phyloP scores from a whole-genome alignment of 495 filamentous ascomycete genomes.

The Glonium stellatum region DNA sequence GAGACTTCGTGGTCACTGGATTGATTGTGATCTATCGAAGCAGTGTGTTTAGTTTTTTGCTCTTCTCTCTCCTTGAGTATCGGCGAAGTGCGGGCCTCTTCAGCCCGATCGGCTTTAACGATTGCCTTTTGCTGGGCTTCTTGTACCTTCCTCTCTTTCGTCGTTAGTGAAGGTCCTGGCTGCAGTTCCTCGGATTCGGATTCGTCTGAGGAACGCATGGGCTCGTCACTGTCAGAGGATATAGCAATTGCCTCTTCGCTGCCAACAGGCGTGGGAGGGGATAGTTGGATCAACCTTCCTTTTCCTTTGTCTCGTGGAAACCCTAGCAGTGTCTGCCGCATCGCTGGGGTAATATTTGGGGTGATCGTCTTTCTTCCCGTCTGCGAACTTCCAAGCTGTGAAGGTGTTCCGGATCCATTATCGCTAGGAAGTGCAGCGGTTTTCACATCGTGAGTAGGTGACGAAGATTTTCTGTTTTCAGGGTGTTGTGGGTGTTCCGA shows the following conservation, averaged over 20 bases:
- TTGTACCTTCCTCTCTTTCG: not conserved
- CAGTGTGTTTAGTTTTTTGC: too few species aligned
- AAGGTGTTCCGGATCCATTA: too few species aligned
- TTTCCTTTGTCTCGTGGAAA: not conserved
- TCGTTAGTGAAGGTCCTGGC: not conserved
- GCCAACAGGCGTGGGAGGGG: not conserved
- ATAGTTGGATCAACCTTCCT: not conserved
- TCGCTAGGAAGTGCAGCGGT: too few species aligned
- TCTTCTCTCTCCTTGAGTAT: too few species aligned
- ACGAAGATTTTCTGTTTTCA: too few species aligned
- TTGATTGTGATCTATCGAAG: too few species aligned
- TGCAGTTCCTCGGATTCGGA: not conserved
- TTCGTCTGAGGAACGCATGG: not conserved
- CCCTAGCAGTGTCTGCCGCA: not conserved
- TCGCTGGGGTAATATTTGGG: not conserved
- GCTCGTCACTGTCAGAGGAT: not conserved
- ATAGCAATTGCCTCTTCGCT: not conserved
- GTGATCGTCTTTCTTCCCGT: not conserved
- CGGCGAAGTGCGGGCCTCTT: too few species aligned
- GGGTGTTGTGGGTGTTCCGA: too few species aligned
- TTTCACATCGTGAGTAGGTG: too few species aligned
- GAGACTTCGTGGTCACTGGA: too few species aligned
- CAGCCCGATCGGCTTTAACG: not conserved
- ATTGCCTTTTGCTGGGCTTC: not conserved
- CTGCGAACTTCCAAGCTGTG: too few species aligned